phyloP scores from a whole-genome alignment of 257 asterid species.

The Solanum pennellii region DNA sequence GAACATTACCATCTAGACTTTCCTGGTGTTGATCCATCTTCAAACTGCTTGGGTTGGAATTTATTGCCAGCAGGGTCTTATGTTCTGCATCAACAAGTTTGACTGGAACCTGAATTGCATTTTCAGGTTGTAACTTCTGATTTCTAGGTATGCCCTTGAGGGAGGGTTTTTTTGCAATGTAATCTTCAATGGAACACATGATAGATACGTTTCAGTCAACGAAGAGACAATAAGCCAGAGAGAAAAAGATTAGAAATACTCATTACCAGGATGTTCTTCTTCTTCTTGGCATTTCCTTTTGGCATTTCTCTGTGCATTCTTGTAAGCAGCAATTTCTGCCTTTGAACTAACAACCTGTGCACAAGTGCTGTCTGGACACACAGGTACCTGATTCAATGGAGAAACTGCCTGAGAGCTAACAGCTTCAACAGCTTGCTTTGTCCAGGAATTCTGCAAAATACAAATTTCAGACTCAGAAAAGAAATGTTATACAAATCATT shows the following conservation, averaged over 20 bases:
- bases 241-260: not conserved
- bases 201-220: constrained; percentile 5
- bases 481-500: not conserved
- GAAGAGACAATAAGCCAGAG: not conserved
- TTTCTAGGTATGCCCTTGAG: constrained; percentile 16
- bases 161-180: constrained; percentile 21
- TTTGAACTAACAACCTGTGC: constrained; percentile 55
- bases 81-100: constrained; percentile 4
- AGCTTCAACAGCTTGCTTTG: constrained; percentile 57
- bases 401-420: constrained; percentile 47
- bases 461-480: not conserved
- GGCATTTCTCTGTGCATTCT: constrained; percentile 17
- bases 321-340: constrained; percentile 33
- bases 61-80: constrained; percentile 6
- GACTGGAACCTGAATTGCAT: constrained; percentile 16
- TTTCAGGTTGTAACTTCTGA: constrained; percentile 27
- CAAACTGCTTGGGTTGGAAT: constrained; percentile 4
- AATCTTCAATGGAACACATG: constrained; percentile 18
- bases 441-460: constrained; percentile 68
- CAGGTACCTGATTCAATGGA: constrained; percentile 40
- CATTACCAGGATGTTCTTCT: constrained; percentile 25
- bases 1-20: constrained; percentile 10
- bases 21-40: constrained; percentile 15
- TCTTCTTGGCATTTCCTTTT: constrained; percentile 21
- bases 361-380: constrained; percentile 44